Percentiles rank a stretch among this genome's conserved stretches.
Evolutionary conservation across 352 stramenopile species (phyloP).

Genomic region (Phytophthora sp.): DNA sequence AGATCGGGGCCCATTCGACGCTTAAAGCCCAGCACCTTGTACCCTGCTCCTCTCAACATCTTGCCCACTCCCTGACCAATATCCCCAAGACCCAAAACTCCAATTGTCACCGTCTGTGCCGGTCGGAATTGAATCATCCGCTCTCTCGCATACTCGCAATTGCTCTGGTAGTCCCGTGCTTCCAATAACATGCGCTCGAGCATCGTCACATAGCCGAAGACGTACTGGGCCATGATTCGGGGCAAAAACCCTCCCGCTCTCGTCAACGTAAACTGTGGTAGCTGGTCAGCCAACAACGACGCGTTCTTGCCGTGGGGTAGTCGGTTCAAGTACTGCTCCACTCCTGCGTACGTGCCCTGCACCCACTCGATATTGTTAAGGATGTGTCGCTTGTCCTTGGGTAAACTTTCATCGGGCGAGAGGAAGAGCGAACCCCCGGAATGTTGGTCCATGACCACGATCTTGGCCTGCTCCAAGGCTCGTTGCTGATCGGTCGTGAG

Average conservation of each 20-base stretch:
- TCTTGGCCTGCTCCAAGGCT: constrained; percentile 34
- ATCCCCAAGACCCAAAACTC: constrained; percentile 65
- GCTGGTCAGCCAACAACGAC: constrained; percentile 11
- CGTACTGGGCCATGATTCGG: constrained; percentile 69
- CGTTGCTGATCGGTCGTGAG: constrained; percentile 36
- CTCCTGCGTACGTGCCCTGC: constrained; percentile 72
- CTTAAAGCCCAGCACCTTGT: constrained; percentile 79
- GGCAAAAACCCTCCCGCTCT: constrained; percentile 63
- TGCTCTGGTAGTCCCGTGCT: constrained; percentile 43
- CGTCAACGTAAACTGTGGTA: constrained; percentile 52
- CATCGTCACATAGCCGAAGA: constrained; percentile 61
- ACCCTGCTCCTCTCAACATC: constrained; percentile 53
- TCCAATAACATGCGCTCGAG: constrained; percentile 72
- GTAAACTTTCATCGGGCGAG: constrained; percentile 25
- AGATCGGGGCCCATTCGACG: constrained; percentile 35
- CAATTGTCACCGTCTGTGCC: constrained; percentile 53
- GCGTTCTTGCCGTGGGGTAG: constrained; percentile 17
- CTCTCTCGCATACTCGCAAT: constrained; percentile 44
- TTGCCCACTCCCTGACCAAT: constrained; percentile 67
- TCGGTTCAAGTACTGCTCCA: constrained; percentile 61
- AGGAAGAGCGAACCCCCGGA: constrained; percentile 50
- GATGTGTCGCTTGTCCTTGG: constrained; percentile 40
- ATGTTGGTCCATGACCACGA: constrained; percentile 54
- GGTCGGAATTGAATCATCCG: constrained; percentile 55
- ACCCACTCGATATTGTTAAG: constrained; percentile 62